phyloP scores from a whole-genome alignment of 768 basidiomycete genomes.

The Hebeloma cylindrosporum region DNA sequence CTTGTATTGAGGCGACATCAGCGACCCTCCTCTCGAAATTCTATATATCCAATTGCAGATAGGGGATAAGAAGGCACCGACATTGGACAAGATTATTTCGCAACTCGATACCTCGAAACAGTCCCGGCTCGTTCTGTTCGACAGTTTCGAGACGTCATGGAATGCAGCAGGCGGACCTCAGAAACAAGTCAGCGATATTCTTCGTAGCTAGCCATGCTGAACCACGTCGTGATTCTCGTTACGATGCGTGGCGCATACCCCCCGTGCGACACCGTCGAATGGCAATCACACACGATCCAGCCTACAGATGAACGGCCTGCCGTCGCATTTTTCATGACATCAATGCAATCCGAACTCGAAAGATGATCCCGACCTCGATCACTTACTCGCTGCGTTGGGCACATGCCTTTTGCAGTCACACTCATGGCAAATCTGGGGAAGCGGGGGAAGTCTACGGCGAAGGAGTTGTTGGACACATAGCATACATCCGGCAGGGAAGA shows the following conservation, averaged over 20 bases:
- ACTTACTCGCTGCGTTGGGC: slow-evolving; percentile 22
- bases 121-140: slow-evolving; percentile 33
- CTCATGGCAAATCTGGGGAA: slow-evolving; percentile 30
- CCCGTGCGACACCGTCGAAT: slow-evolving; percentile 27
- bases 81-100: slow-evolving; percentile 18
- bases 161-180: slow-evolving; percentile 20
- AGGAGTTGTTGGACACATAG: slow-evolving; percentile 15
- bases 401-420: slow-evolving; percentile 34
- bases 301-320: slow-evolving; percentile 20
- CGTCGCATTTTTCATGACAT: slow-evolving; percentile 21
- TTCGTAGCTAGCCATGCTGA: slow-evolving; percentile 24
- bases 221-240: slow-evolving; percentile 30
- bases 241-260: slow-evolving; percentile 34
- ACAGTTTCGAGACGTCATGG: slow-evolving; percentile 44
- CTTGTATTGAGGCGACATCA: slow-evolving; percentile 33
- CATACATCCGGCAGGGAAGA: slow-evolving; percentile 5
- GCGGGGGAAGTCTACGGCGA: slow-evolving; percentile 7
- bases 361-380: slow-evolving; percentile 21
- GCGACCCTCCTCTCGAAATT: slow-evolving; percentile 25
- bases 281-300: slow-evolving; percentile 18
- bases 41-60: slow-evolving; percentile 23
- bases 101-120: slow-evolving; percentile 22
- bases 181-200: slow-evolving; percentile 24
- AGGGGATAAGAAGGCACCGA: slow-evolving; percentile 19
- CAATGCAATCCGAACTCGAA: slow-evolving; percentile 19